Conservation (phyloP, 1,284 basidiomycete species). For the Cutaneotrichosporon arboriforme region DNA sequence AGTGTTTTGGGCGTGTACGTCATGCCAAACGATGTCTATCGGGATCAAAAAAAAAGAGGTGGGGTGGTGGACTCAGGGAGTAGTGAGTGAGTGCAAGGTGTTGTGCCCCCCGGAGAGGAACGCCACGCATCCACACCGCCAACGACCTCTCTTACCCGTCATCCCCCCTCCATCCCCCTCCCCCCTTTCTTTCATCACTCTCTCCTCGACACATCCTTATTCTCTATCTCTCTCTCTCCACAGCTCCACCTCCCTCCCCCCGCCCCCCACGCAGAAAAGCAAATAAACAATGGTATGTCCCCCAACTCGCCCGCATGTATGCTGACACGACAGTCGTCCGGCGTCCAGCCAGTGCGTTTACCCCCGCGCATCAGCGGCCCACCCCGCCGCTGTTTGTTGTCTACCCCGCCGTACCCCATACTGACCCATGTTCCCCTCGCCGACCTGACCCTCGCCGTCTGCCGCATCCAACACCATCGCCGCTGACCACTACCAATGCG, state of each 20-base stretch:
- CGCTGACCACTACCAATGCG: not conserved
- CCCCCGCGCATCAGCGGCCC: too few relatives aligned
- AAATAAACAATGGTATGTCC: slow-evolving; percentile 17
- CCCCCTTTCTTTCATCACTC: not conserved
- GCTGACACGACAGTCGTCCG: slow-evolving; percentile 32
- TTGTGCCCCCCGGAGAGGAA: not conserved
- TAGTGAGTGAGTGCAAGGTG: too few relatives aligned
- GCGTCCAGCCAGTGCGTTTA: slow-evolving; percentile 40
- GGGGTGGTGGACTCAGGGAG: not conserved
- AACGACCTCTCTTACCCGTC: not conserved
- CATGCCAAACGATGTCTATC: not conserved
- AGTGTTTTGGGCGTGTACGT: too few relatives aligned
- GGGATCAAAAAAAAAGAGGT: not conserved
- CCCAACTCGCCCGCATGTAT: not conserved
- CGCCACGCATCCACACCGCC: not conserved
- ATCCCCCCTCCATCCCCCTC: not conserved
- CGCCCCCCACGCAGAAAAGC: not conserved
- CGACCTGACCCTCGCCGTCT: too few relatives aligned
- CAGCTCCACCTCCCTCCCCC: slow-evolving; percentile 1
- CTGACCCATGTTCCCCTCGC: not conserved
- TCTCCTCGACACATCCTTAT: slow-evolving; percentile 1
- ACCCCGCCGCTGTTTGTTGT: not conserved
- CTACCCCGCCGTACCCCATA: not conserved
- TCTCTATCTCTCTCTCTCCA: not conserved
- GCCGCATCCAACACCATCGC: not conserved